Percentiles rank a stretch among this genome's conserved stretches.
These are phyloP conservation scores for Ajuga chamaepitys DNA, from an alignment of 257 asterid species.

Conservation along the genomic window DNA sequence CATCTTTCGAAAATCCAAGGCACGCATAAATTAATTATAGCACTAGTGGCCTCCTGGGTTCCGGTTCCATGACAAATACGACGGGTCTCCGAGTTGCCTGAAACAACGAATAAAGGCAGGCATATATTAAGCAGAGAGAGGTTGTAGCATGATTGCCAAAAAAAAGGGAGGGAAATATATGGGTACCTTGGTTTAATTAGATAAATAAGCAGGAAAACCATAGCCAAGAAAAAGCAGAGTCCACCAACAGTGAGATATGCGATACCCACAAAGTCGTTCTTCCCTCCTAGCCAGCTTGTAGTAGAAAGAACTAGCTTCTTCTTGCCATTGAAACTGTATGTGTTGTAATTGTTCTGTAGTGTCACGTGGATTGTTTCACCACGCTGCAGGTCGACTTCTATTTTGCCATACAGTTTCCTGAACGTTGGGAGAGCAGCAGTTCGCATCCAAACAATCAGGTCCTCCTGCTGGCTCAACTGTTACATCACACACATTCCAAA, in stretches of 20 bases:
- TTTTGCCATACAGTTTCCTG: slow-evolving; percentile 72
- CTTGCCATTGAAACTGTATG: slow-evolving; percentile 84
- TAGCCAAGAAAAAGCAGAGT: slow-evolving; percentile 60
- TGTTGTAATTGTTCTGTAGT: slow-evolving; percentile 53
- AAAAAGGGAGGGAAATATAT: background rate
- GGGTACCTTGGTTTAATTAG: slow-evolving; percentile 79
- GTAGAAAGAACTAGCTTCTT: slow-evolving; percentile 90
- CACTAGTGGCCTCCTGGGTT: slow-evolving; percentile 66
- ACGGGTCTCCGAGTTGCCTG: slow-evolving; percentile 97
- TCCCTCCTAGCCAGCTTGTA: slow-evolving; percentile 89
- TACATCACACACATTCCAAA: slow-evolving; percentile 13
- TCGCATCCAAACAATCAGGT: slow-evolving; percentile 93
- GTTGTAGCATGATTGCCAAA: background rate
- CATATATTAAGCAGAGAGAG: too few species aligned
- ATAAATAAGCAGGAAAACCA: slow-evolving; percentile 56
- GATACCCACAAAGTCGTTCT: slow-evolving; percentile 72
- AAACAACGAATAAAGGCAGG: too few species aligned
- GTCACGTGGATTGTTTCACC: slow-evolving; percentile 50
- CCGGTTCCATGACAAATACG: slow-evolving; percentile 84
- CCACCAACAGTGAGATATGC: slow-evolving; percentile 87
- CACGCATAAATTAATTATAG: slow-evolving; percentile 5
- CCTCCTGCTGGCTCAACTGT: slow-evolving; percentile 75
- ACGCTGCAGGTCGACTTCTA: slow-evolving; percentile 51
- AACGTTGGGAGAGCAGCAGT: slow-evolving; percentile 92
- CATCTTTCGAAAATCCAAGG: background rate